Base-by-base conservation (phyloP, 495 filamentous ascomycete genomes). In the Cercophora scortea region DNA sequence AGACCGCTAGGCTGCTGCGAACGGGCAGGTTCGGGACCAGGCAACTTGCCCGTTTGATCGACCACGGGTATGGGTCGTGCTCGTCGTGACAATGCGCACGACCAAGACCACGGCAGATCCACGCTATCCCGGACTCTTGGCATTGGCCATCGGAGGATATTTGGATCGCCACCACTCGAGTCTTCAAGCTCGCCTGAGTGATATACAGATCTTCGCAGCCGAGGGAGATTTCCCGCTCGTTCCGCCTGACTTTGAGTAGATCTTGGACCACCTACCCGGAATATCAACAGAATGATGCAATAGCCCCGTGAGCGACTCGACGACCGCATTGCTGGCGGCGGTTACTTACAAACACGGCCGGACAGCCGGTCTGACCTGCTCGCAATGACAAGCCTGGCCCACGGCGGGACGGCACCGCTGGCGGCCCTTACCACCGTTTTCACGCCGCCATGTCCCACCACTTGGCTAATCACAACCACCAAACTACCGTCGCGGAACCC, bases 401-500 rank as follows among this genome's bases (percentile, higher is more conserved):
- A 51, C 40, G 51, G 59, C 46, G 61, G 63, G 55, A 56, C 61
- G 47, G 52, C 60, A 39, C 64, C 64, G 42, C 57, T 74, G 16
- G 61, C 63, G 18, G 64, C 68, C 9, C 63, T 74, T 46, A 72
- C 69, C 13, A 66, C 70, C 16, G 53, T 74, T 36, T 74, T 74
- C 58, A 63, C 50, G 18, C 69, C 67, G 6, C 65, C 69, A 11
- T 74, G 69, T 49, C 57, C 65, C 34, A 67, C 62, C 4, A 63
- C 61, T 15, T 72, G 69, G 69, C 61, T 72, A 18, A 36, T 71
- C 41, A 69, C 67, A 6, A 64, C 62, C 2, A 69, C 63, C 32
- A 63, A 62, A 59, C 41, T 63, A 50, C 67, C 61, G 12, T 74
- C 71, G 11, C 71, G 72, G 54, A 65, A 63, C 33, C 71, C 70